These are phyloP conservation scores for Chaetomium fimeti DNA, from an alignment of 495 filamentous ascomycete species.

Conservation along the genomic window DNA sequence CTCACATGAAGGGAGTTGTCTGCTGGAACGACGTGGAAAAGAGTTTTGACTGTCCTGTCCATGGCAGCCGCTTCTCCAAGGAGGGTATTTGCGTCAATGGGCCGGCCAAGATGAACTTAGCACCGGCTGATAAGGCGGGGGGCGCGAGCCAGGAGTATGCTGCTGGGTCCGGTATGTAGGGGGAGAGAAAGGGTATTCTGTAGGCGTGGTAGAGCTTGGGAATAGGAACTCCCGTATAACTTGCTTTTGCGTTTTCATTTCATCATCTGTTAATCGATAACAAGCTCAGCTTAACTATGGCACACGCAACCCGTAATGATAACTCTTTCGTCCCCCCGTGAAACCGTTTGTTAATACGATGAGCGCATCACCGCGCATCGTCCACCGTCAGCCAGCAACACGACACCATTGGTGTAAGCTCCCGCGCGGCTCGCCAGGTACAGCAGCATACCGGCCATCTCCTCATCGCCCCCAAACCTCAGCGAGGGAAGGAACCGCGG, in stretches of 20 bases:
- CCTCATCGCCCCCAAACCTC: conserved; percentile 53
- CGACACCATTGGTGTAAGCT: conserved; percentile 57
- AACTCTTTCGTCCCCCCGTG: background rate
- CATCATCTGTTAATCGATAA: background rate
- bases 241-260: background rate
- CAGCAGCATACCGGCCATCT: conserved; percentile 58
- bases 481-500: conserved; percentile 51
- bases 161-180: conserved; percentile 3
- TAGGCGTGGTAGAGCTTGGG: background rate
- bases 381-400: conserved; percentile 59
- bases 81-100: conserved; percentile 54
- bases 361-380: conserved; percentile 45
- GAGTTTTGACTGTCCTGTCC: conserved; percentile 56
- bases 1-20: conserved; percentile 56
- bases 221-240: background rate
- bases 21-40: conserved; percentile 57
- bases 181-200: background rate
- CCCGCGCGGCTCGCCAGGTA: conserved; percentile 58
- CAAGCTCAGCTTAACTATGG: background rate
- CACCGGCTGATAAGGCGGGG: conserved; percentile 27
- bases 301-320: background rate
- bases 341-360: conserved; percentile 38
- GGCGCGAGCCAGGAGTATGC: conserved; percentile 25
- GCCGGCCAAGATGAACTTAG: conserved; percentile 46
- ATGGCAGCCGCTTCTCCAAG: conserved; percentile 55